Conservation (phyloP, 179 eudicot species). For the Pouteria campechiana region DNA sequence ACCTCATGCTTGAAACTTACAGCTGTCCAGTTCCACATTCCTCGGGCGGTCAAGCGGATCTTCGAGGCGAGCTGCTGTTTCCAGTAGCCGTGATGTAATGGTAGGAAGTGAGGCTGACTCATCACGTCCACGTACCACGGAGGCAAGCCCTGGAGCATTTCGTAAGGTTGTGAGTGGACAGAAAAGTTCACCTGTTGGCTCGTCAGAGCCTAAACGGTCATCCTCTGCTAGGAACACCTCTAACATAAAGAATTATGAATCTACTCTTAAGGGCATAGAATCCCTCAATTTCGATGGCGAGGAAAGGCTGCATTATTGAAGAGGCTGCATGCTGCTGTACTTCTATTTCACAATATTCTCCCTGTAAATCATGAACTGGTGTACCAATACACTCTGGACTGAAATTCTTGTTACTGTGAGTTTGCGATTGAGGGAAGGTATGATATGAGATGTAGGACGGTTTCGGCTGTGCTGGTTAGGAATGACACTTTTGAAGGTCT, state of each 20-base stretch:
- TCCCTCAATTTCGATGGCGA: constrained; percentile 62
- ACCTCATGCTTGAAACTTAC: constrained; percentile 8
- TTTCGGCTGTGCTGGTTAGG: too few relatives aligned
- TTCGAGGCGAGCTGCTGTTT: constrained; percentile 43
- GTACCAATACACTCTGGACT: too few relatives aligned
- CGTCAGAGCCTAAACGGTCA: constrained; percentile 39
- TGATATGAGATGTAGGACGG: too few relatives aligned
- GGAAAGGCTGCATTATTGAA: constrained; percentile 33
- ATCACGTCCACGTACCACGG: constrained; percentile 35
- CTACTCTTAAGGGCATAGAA: constrained; percentile 78
- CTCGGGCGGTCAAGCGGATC: constrained; percentile 61
- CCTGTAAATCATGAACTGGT: too few relatives aligned
- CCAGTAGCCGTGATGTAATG: constrained; percentile 51
- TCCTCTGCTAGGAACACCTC: constrained; percentile 43
- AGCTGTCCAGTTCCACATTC: constrained; percentile 52
- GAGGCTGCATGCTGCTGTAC: too few relatives aligned
- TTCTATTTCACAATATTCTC: too few relatives aligned
- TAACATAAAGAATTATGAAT: constrained; percentile 45
- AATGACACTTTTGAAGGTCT: too few relatives aligned
- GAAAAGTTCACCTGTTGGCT: constrained; percentile 51
- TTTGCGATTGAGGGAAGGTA: too few relatives aligned
- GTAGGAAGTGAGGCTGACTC: constrained; percentile 50
- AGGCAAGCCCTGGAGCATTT: constrained; percentile 45
- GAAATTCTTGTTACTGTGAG: too few relatives aligned
- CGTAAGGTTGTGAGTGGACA: constrained; percentile 59